Percentiles rank a stretch among this genome's conserved stretches.
Evolutionary conservation across 805 yeast species (phyloP).

Genomic region (Lachancea nothofagi): DNA sequence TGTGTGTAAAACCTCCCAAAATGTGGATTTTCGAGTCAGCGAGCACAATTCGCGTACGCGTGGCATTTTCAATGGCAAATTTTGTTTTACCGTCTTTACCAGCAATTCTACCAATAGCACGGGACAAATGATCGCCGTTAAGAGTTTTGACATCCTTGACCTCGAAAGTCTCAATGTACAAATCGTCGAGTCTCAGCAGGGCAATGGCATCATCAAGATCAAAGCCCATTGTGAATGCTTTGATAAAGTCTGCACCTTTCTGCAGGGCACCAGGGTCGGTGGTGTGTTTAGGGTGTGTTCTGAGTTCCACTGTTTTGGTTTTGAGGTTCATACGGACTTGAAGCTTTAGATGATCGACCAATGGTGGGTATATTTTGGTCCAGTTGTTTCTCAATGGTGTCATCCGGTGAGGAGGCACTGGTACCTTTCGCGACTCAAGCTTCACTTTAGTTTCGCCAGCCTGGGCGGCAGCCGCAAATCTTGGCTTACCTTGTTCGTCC

Average conservation of each 20-base stretch:
- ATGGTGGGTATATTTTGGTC: conserved; percentile 92
- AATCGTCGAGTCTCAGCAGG: conserved; percentile 84
- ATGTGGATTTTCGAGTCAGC: conserved; percentile 97
- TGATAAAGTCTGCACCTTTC: conserved; percentile 95
- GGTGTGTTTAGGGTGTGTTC: conserved; percentile 72
- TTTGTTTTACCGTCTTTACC: conserved; percentile 99
- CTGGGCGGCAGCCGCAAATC: conserved; percentile 66
- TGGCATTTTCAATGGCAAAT: conserved; percentile 97
- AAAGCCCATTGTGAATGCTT: conserved; percentile 93
- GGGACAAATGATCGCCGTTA: conserved; percentile 91
- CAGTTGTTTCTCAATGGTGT: conserved; percentile 84
- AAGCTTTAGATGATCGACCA: conserved; percentile 88
- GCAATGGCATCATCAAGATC: conserved; percentile 98
- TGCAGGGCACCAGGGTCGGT: conserved; percentile 92
- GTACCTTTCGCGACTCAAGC: conserved; percentile 79
- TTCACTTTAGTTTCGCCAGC: conserved; percentile 59
- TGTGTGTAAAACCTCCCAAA: conserved; percentile 94
- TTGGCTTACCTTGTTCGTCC: conserved; percentile 86
- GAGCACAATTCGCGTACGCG: conserved; percentile 93
- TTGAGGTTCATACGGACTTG: conserved; percentile 94
- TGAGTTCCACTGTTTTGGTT: conserved; percentile 81
- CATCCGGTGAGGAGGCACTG: conserved; percentile 97
- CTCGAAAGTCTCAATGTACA: conserved; percentile 95
- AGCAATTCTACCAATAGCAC: conserved; percentile 99
- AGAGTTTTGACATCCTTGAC: conserved; percentile 94